These are phyloP conservation scores for Phytophthora multivora DNA, from an alignment of 352 stramenopile species.

Conservation along the genomic window DNA sequence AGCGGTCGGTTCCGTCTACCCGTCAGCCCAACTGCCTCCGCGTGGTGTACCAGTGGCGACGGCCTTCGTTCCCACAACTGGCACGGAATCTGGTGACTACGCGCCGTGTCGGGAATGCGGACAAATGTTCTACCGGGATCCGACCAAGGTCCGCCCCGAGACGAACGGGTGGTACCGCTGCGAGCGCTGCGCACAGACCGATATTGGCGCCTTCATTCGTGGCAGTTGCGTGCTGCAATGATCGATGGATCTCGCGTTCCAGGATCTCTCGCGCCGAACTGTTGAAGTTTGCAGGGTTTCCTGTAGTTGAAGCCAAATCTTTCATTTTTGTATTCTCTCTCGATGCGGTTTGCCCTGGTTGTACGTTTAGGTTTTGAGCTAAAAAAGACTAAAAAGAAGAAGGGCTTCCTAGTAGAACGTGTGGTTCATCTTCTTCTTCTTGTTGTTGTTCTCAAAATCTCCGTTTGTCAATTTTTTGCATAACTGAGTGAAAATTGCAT, in stretches of 20 bases:
- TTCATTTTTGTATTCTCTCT: constrained; percentile 14
- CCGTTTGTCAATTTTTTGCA: too few species aligned
- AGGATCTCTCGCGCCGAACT: neutral
- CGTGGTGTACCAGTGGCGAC: constrained; percentile 32
- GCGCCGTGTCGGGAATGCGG: constrained; percentile 64
- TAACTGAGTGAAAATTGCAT: too few species aligned
- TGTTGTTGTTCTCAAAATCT: too few species aligned
- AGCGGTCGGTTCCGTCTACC: constrained; percentile 21
- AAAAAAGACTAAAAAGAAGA: too few species aligned
- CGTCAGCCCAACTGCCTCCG: constrained; percentile 16
- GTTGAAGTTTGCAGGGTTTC: neutral
- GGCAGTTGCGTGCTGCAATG: constrained; percentile 63
- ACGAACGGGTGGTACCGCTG: constrained; percentile 79
- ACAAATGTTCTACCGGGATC: constrained; percentile 69
- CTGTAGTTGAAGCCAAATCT: neutral
- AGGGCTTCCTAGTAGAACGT: too few species aligned
- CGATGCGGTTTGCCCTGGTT: constrained; percentile 3
- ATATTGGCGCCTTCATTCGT: constrained; percentile 57
- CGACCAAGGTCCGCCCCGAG: constrained; percentile 50
- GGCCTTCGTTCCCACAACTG: constrained; percentile 36
- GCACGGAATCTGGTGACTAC: constrained; percentile 46
- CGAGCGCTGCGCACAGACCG: constrained; percentile 50
- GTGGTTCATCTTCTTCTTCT: too few species aligned
- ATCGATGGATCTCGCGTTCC: constrained; percentile 2
- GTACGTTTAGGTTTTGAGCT: constrained; percentile 5